Percentiles rank a stretch among this genome's conserved stretches.
Conservation (phyloP, 345 rosid genomes). For the Linum usitatissimum region DNA sequence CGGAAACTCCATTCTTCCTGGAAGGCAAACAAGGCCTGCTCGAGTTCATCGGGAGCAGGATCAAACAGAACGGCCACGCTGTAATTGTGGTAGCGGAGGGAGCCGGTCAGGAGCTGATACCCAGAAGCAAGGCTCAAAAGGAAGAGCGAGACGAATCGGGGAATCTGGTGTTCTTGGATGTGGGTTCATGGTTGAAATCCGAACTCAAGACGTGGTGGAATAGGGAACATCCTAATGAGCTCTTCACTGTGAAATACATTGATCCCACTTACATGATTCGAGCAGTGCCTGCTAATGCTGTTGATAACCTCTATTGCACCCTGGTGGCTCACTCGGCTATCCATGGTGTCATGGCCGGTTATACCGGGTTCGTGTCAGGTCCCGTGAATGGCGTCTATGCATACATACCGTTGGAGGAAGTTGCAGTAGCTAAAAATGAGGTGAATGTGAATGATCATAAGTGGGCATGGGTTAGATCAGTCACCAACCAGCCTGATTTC, state of each 20-base stretch:
- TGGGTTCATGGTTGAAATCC: conserved; percentile 69
- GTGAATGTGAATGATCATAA: conserved; percentile 60
- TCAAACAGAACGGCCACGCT: conserved; percentile 58
- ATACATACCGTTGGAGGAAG: conserved; percentile 68
- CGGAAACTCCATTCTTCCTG: conserved; percentile 59
- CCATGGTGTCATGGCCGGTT: conserved; percentile 86
- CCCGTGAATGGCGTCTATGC: conserved; percentile 82
- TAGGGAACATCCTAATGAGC: conserved; percentile 47
- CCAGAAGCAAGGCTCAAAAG: conserved; percentile 47
- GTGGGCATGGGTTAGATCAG: conserved; percentile 92
- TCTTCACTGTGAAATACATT: conserved; percentile 71
- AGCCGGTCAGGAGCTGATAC: conserved; percentile 78
- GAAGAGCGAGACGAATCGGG: conserved; percentile 84
- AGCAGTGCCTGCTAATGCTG: conserved; percentile 77
- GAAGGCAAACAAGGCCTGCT: conserved; percentile 67
- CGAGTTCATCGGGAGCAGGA: conserved; percentile 47
- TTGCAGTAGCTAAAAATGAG: conserved; percentile 52
- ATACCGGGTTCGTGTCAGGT: conserved; percentile 76
- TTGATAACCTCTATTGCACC: conserved; percentile 71
- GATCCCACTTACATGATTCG: conserved; percentile 95
- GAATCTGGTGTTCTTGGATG: conserved; percentile 63
- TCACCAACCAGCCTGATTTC: conserved; percentile 82
- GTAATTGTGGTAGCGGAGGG: conserved; percentile 88
- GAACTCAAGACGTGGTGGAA: conserved; percentile 71
- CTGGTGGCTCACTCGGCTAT: conserved; percentile 83